Percentiles rank a stretch among this genome's conserved stretches.
Evolutionary conservation across 1,284 basidiomycete genomes (phyloP).

Genomic region (Waitea zeae): DNA sequence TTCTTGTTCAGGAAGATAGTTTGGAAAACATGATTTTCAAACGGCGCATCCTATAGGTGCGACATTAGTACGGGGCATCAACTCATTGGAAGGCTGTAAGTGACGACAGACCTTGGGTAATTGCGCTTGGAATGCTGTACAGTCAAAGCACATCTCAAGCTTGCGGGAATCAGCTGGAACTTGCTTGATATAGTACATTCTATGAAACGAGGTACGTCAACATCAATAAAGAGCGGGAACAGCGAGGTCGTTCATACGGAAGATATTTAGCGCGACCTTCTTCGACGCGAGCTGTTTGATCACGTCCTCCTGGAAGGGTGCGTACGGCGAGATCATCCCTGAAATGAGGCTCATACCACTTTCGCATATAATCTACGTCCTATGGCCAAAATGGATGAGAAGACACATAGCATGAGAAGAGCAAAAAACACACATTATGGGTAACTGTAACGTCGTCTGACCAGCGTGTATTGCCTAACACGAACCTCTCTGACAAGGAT

Average conservation of each 20-base stretch:
- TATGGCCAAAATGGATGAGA: not conserved
- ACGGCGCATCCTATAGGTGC: not conserved
- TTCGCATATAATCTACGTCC: not conserved
- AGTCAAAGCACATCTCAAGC: slow-evolving; percentile 22
- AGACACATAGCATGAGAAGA: slow-evolving; percentile 8
- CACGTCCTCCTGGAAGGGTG: not conserved
- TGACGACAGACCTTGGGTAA: not conserved
- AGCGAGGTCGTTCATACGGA: not conserved
- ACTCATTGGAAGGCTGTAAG: too few species aligned
- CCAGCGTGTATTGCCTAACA: slow-evolving; percentile 26
- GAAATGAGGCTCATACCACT: not conserved
- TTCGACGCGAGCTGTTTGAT: not conserved
- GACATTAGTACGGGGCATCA: not conserved
- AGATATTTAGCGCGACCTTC: not conserved
- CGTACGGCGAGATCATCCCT: not conserved
- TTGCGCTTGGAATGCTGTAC: not conserved
- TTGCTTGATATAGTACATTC: slow-evolving; percentile 22
- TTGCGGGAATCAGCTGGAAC: slow-evolving; percentile 18
- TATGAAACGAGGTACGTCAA: too few species aligned
- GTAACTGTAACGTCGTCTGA: slow-evolving; percentile 23
- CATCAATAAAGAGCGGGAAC: slow-evolving; percentile 7
- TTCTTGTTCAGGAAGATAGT: slow-evolving; percentile 9
- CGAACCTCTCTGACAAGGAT: slow-evolving; percentile 22
- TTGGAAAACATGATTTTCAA: slow-evolving; percentile 2
- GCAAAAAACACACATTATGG: slow-evolving; percentile 17